Conservation (phyloP, 371 early-diverging fungal species). For the Mucor lusitanicus region DNA sequence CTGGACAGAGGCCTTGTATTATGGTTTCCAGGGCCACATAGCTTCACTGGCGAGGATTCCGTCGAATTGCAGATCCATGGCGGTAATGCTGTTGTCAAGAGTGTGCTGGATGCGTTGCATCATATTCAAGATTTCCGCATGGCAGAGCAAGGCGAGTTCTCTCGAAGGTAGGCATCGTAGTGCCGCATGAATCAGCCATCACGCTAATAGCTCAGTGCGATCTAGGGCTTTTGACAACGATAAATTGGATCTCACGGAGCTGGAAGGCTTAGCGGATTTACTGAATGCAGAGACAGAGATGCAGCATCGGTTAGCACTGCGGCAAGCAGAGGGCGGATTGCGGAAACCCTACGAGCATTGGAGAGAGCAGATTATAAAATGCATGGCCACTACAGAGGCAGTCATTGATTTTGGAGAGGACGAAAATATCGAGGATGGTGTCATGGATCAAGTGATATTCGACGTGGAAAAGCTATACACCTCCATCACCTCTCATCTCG, state of each 20-base stretch:
- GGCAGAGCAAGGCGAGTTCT: slow-evolving; percentile 84
- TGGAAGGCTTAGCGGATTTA: slow-evolving; percentile 81
- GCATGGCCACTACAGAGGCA: slow-evolving; percentile 75
- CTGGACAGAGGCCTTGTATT: slow-evolving; percentile 67
- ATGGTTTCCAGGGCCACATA: slow-evolving; percentile 74
- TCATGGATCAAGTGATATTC: slow-evolving; percentile 42
- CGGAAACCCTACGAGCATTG: slow-evolving; percentile 64
- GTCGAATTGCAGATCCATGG: slow-evolving; percentile 85
- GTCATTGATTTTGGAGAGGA: slow-evolving; percentile 87
- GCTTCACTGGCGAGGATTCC: slow-evolving; percentile 82
- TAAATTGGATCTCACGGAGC: slow-evolving; percentile 77
- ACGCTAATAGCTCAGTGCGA: neutral
- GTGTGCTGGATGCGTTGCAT: slow-evolving; percentile 61
- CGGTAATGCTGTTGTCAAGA: slow-evolving; percentile 69
- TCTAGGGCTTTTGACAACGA: slow-evolving; percentile 76
- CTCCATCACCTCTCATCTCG: slow-evolving; percentile 54
- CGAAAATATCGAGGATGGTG: slow-evolving; percentile 77
- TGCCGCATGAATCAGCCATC: too few relatives aligned
- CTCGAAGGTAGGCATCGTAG: slow-evolving; percentile 45
- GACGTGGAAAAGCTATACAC: slow-evolving; percentile 22
- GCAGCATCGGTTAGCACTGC: slow-evolving; percentile 69
- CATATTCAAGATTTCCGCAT: slow-evolving; percentile 52
- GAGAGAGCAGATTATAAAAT: slow-evolving; percentile 61
- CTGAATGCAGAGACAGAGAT: slow-evolving; percentile 84
- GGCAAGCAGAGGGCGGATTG: slow-evolving; percentile 76